These are phyloP conservation scores for Trichoderma hamatum DNA, from an alignment of 2,329 filamentous ascomycete species.

Conservation along the genomic window DNA sequence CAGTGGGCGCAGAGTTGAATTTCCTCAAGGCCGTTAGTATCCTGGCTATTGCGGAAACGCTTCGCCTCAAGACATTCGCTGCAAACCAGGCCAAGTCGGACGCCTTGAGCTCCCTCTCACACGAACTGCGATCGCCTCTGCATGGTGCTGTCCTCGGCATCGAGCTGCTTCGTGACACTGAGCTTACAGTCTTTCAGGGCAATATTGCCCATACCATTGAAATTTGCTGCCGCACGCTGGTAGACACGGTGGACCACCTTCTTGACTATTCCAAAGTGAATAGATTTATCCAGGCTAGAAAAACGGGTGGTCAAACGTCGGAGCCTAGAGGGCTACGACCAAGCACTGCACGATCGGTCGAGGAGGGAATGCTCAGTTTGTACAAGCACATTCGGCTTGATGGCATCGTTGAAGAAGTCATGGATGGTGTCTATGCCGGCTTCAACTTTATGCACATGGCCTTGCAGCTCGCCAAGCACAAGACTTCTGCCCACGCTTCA, in stretches of 20 bases:
- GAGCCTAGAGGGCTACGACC: slow-evolving; percentile 14
- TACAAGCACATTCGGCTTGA: slow-evolving; percentile 42
- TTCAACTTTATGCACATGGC: slow-evolving; percentile 44
- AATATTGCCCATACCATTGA: slow-evolving; percentile 54
- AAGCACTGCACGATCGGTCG: slow-evolving; percentile 19
- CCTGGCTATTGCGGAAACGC: slow-evolving; percentile 60
- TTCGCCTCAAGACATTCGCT: slow-evolving; percentile 45
- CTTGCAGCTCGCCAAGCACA: slow-evolving; percentile 31
- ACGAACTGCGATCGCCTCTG: slow-evolving; percentile 63
- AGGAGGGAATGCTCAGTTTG: slow-evolving; percentile 31
- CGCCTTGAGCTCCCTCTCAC: slow-evolving; percentile 62
- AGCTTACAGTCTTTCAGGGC: slow-evolving; percentile 50
- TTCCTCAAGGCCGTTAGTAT: slow-evolving; percentile 57
- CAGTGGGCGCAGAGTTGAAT: slow-evolving; percentile 52
- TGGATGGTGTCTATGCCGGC: slow-evolving; percentile 52
- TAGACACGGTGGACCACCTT: slow-evolving; percentile 58
- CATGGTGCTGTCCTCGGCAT: slow-evolving; percentile 61
- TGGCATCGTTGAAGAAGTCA: slow-evolving; percentile 49
- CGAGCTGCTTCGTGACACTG: slow-evolving; percentile 57
- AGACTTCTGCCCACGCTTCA: slow-evolving; percentile 7
- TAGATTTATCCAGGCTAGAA: slow-evolving; percentile 35
- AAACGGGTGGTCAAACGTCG: background rate
- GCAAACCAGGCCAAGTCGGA: slow-evolving; percentile 57
- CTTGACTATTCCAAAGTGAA: slow-evolving; percentile 61
- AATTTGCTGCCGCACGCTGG: slow-evolving; percentile 53